Percentiles rank a stretch among this genome's conserved stretches.
Conservation (phyloP, 768 basidiomycete genomes). For the Boletus rubropictus region DNA sequence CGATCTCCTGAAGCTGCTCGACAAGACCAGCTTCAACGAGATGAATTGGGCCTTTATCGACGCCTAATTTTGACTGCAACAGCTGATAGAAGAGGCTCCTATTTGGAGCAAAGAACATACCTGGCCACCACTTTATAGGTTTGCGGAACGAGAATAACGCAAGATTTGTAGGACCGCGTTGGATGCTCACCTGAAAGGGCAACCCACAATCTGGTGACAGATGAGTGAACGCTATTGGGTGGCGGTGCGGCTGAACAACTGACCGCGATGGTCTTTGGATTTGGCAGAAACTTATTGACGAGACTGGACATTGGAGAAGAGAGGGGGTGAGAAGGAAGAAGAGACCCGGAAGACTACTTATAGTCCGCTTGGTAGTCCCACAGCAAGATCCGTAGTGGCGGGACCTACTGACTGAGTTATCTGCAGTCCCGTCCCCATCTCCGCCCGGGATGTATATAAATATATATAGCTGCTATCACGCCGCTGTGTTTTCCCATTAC, state of each 20-base stretch:
- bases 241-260: slow-evolving; percentile 30
- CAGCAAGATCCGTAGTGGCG: slow-evolving; percentile 1
- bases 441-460: slow-evolving; percentile 15
- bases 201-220: slow-evolving; percentile 71
- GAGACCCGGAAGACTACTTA: background rate
- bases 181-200: slow-evolving; percentile 81
- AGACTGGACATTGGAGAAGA: slow-evolving; percentile 26
- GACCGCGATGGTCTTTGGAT: slow-evolving; percentile 78
- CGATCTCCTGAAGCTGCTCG: slow-evolving; percentile 67
- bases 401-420: background rate
- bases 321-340: background rate
- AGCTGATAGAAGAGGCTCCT: slow-evolving; percentile 8
- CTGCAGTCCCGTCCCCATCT: no score
- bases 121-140: slow-evolving; percentile 26
- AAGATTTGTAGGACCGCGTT: background rate
- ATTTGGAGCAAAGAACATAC: slow-evolving; percentile 14
- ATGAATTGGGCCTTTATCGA: slow-evolving; percentile 84
- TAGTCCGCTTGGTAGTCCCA: background rate
- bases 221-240: slow-evolving; percentile 7
- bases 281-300: slow-evolving; percentile 30
- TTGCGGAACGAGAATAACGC: slow-evolving; percentile 10
- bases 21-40: slow-evolving; percentile 84
- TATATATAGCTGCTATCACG: slow-evolving; percentile 11
- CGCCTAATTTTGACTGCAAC: slow-evolving; percentile 64
- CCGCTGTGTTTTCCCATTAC: slow-evolving; percentile 8